Conservation (phyloP, 768 basidiomycete species). For the Rhizopogon vinicolor region DNA sequence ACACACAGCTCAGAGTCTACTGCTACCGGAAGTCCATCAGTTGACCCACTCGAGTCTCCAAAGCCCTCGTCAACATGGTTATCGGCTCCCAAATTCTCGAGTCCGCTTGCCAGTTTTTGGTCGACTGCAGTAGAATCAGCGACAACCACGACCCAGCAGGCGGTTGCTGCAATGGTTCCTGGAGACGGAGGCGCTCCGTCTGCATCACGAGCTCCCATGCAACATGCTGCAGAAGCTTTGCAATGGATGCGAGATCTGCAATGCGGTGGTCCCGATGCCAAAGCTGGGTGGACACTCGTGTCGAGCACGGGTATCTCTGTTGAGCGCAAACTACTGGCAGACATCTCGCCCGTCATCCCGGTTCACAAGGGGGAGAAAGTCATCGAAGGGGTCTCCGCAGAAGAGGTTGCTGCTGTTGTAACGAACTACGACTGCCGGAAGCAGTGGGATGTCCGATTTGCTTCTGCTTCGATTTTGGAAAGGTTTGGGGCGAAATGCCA, state of each 20-base stretch:
- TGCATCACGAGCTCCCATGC: slow-evolving; percentile 64
- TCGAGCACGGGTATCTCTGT: slow-evolving; percentile 74
- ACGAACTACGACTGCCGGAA: slow-evolving; percentile 66
- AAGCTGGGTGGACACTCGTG: slow-evolving; percentile 71
- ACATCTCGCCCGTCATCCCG: slow-evolving; percentile 76
- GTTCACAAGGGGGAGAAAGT: slow-evolving; percentile 88
- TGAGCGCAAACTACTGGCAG: slow-evolving; percentile 68
- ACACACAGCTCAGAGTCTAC: slow-evolving; percentile 15
- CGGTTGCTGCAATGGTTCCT: slow-evolving; percentile 75
- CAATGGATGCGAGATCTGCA: slow-evolving; percentile 76
- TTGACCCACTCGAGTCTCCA: slow-evolving; percentile 16
- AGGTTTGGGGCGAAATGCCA: slow-evolving; percentile 71
- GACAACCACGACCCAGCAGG: slow-evolving; percentile 66
- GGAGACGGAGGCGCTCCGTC: slow-evolving; percentile 42
- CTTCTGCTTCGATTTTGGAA: slow-evolving; percentile 64
- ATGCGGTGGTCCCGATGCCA: slow-evolving; percentile 39
- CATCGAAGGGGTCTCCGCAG: slow-evolving; percentile 89
- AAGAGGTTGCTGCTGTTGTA: slow-evolving; percentile 78
- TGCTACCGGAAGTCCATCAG: slow-evolving; percentile 9
- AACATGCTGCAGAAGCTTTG: slow-evolving; percentile 79
- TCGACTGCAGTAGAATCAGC: slow-evolving; percentile 74
- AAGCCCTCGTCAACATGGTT: slow-evolving; percentile 33
- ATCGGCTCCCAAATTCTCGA: slow-evolving; percentile 61
- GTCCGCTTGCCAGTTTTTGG: slow-evolving; percentile 68
- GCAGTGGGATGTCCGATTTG: slow-evolving; percentile 86